These are phyloP conservation scores for Arabis alpina DNA, from an alignment of 345 rosid genomes.

Conservation along the genomic window DNA sequence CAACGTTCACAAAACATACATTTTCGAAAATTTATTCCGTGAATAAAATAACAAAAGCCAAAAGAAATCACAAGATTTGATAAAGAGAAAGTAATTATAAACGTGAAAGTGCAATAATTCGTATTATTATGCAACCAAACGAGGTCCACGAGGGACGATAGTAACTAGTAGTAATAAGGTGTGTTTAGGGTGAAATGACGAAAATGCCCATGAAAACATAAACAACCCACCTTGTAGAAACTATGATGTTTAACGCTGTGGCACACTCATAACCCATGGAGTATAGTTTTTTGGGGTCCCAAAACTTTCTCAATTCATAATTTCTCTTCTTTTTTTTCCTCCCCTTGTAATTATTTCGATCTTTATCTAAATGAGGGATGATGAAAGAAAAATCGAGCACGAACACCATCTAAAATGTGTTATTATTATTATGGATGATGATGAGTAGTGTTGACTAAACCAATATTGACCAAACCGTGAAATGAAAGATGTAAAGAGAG, in stretches of 20 bases:
- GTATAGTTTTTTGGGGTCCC: constrained; percentile 44
- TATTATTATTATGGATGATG: constrained; percentile 46
- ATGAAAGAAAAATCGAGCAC: constrained; percentile 35
- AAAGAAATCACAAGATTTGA: constrained; percentile 35
- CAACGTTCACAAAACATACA: constrained; percentile 31
- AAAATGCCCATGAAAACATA: constrained; percentile 41
- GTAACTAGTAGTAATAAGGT: background rate
- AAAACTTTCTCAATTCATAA: constrained; percentile 42
- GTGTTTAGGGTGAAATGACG: constrained; percentile 3
- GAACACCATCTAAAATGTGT: constrained; percentile 43
- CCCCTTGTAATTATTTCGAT: constrained; percentile 36
- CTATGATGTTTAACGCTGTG: constrained; percentile 57
- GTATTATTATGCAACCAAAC: constrained; percentile 39
- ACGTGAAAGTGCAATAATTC: constrained; percentile 39
- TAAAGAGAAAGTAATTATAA: constrained; percentile 36
- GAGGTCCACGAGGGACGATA: constrained; percentile 52
- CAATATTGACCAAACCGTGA: constrained; percentile 49
- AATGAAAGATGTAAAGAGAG: constrained; percentile 39
- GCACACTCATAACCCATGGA: constrained; percentile 59
- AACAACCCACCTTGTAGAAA: constrained; percentile 42
- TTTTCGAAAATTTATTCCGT: constrained; percentile 15
- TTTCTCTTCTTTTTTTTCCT: constrained; percentile 12
- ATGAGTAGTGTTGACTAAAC: constrained; percentile 51
- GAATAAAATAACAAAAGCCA: constrained; percentile 21
- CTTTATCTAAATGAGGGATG: constrained; percentile 45